Evolutionary conservation across 179 eudicot species (phyloP).

Genomic region (Beta macrorhiza): DNA sequence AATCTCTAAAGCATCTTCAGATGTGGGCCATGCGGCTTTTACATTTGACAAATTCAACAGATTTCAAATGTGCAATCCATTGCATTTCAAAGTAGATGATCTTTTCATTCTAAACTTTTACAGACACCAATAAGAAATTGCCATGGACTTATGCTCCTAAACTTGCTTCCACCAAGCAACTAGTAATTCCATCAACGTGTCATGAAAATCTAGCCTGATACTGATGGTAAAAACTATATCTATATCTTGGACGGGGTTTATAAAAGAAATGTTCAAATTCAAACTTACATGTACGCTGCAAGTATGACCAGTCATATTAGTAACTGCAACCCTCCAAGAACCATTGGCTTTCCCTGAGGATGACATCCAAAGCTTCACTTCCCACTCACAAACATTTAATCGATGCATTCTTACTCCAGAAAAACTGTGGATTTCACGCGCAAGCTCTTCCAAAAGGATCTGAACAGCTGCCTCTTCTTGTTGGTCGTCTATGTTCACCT

Average conservation of each 20-base stretch:
- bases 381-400: constrained; percentile 94
- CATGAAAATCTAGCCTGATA: background rate
- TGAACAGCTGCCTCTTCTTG: constrained; percentile 70
- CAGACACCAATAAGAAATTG: background rate
- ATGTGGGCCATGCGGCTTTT: background rate
- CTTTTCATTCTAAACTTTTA: background rate
- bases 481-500: constrained; percentile 47
- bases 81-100: background rate
- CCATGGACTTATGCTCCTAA: background rate
- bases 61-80: background rate
- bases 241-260: background rate
- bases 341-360: constrained; percentile 86
- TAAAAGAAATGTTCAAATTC: background rate
- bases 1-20: background rate
- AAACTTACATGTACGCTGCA: constrained; percentile 86
- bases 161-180: background rate
- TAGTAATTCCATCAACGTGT: background rate
- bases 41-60: background rate
- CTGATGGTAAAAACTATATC: background rate
- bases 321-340: constrained; percentile 88
- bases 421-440: constrained; percentile 64
- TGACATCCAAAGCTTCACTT: constrained; percentile 86
- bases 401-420: constrained; percentile 92
- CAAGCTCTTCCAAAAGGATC: constrained; percentile 65
- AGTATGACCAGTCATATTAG: constrained; percentile 95